phyloP scores from a whole-genome alignment of 2,329 filamentous ascomycete genomes.

The Cercospora zeina region DNA sequence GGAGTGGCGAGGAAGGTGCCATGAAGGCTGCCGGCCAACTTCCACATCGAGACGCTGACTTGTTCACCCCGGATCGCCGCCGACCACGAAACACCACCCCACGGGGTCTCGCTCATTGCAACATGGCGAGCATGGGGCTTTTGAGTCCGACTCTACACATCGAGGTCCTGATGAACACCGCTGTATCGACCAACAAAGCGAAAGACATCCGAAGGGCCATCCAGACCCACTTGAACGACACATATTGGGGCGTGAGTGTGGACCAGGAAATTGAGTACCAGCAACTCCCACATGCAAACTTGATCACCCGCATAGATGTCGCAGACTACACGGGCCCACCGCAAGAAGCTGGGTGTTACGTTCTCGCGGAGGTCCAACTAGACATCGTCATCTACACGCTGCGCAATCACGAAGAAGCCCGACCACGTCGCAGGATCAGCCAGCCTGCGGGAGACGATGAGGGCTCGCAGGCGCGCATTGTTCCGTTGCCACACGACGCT shows the following conservation, averaged over 20 bases:
- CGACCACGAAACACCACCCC: neutral
- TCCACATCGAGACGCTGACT: neutral
- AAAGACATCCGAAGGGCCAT: slow-evolving; percentile 35
- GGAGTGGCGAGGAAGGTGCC: neutral
- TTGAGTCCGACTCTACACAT: slow-evolving; percentile 43
- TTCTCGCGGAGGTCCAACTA: slow-evolving; percentile 41
- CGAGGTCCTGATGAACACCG: slow-evolving; percentile 42
- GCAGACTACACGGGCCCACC: slow-evolving; percentile 44
- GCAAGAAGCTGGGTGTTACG: slow-evolving; percentile 30
- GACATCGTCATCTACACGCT: slow-evolving; percentile 49
- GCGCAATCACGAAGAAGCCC: slow-evolving; percentile 33
- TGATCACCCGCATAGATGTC: slow-evolving; percentile 42
- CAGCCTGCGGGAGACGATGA: slow-evolving; percentile 34
- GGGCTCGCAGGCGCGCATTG: slow-evolving; percentile 39
- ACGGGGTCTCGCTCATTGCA: neutral
- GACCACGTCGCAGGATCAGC: slow-evolving; percentile 30
- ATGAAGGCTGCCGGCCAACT: neutral
- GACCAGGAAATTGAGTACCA: slow-evolving; percentile 27
- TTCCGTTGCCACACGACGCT: slow-evolving; percentile 43
- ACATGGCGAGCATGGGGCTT: slow-evolving; percentile 24
- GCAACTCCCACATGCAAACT: slow-evolving; percentile 33
- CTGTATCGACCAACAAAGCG: neutral
- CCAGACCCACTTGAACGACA: slow-evolving; percentile 36
- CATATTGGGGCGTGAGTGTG: slow-evolving; percentile 22
- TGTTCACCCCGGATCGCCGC: neutral